Base-by-base conservation (phyloP, 352 stramenopile genomes). In the Aphanomyces cochlioides region DNA sequence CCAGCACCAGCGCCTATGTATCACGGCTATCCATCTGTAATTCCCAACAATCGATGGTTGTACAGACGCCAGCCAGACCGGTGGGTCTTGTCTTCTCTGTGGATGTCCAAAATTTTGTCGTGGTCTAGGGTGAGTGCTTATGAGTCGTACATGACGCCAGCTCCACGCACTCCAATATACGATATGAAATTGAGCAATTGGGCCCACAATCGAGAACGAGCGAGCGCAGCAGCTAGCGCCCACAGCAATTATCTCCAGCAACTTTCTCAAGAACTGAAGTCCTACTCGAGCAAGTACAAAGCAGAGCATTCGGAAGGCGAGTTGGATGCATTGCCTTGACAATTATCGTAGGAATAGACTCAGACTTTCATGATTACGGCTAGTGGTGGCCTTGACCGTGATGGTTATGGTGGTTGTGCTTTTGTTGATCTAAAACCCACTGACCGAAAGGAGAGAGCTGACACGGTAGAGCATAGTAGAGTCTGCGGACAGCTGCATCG, bases 191-290 rank as follows among this genome's bases (percentile, higher is more conserved):
- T 69, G 38, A 69, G 38, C 36, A 53, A 69, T 19, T 69, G 63
- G 63, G 63, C 36, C 34, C 34, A 37, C 63, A 69, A 69, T 7
- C 63, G 63, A 56, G 63, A 69, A 60, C 40, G n/a, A 40, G 63
- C 63, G 34, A 69, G 63, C 19, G 63, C 63, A 17, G 63, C 63
- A 13, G 63, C 63, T 4, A 61, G 37, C 37, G 63, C 50, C 47
- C 63, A 69, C 28, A 43, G 63, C 40, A 56, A 47, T n/a, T 69
- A 69, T 19, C 63, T 69, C 12, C 8, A 28, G 37, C 63, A 69
- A 21, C 45, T 69, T 3, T 54, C 63, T 13, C 40, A 69, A 38
- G 63, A 69, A 36, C 50, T 69, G 5, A 47, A 69, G n/a, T 15
- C 41, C 43, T 69, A 69, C 19, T 57, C 63, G 5, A 61, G 5